Evolutionary conservation across 345 rosid species (phyloP), one percentile per base, ranked within the genome.

Genomic region (Laguncularia racemosa): DNA sequence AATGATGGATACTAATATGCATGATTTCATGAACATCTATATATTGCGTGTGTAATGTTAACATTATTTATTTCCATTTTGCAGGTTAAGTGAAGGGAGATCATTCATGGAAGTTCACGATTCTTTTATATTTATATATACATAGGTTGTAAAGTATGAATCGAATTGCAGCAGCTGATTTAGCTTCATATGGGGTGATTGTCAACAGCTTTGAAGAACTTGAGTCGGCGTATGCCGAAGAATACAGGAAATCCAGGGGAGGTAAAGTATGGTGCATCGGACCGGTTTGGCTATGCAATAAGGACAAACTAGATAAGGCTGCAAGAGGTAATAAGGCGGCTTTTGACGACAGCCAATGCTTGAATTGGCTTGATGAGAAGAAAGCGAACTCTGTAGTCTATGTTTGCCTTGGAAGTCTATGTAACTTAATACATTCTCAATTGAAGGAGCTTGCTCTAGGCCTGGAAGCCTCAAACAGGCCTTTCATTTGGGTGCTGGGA

Each of bases 181-280:
- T 49, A 12, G 46, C 50, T 14, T 50, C 80, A 3, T 67, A 58
- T 44, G 78, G 84, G 10, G 72, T 65, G 1, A 52, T 76, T 1
- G 58, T 71, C 2, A 79, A 76, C 47, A 79, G 56, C 51, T 76
- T 76, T 20, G 60, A 62, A 16, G 74, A 73, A 44, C 26, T 79
- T 12, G 81, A 79, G 65, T 54, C 50, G 12, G 64, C 50, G 58
- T 71, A 20, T 62, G 66, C 44, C 13, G 53, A 14, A 40, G 67
- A 48, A 40, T 65, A n/a, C 70, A 73, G 55, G 57, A 55, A 50
- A 15, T 68, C 44, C 5, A 60, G 20, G 38, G 54, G 54, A 0
- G 52, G 23, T 15, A 67, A 63, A 40, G 65, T 71, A 5, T 79
- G 80, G 81, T 76, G 78, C 17, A 45, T 76, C 6, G 76, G 81